These are phyloP conservation scores for Penicillium sp. DNA, from an alignment of 2,329 filamentous ascomycete genomes.

Conservation along the genomic window DNA sequence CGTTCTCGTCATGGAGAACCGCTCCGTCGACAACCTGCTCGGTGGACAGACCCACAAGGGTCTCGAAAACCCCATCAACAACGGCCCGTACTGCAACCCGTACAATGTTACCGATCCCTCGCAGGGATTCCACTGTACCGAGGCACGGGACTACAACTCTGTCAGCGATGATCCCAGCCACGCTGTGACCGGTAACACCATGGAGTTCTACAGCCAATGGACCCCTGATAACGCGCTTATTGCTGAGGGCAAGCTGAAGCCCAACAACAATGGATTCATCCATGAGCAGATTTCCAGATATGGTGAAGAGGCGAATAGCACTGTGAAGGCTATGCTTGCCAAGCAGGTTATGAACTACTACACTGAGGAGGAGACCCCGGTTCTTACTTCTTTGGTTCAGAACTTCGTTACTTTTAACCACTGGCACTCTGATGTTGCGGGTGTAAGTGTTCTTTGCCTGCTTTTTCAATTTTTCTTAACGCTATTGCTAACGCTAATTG, in stretches of 20 bases:
- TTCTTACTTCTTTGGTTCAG: slow-evolving; percentile 40
- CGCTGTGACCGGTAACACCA: slow-evolving; percentile 43
- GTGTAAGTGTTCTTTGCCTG: slow-evolving; percentile 30
- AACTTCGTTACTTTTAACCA: slow-evolving; percentile 46
- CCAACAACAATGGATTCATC: slow-evolving; percentile 40
- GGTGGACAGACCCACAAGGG: slow-evolving; percentile 41
- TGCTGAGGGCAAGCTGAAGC: slow-evolving; percentile 28
- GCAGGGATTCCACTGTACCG: slow-evolving; percentile 29
- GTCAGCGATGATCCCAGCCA: slow-evolving; percentile 44
- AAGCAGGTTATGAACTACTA: slow-evolving; percentile 48
- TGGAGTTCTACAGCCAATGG: slow-evolving; percentile 45
- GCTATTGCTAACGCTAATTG: not conserved
- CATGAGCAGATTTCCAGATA: slow-evolving; percentile 41
- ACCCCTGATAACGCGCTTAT: slow-evolving; percentile 39
- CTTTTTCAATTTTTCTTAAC: not conserved
- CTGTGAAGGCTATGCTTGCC: slow-evolving; percentile 27
- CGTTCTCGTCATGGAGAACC: slow-evolving; percentile 42
- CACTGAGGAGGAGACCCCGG: slow-evolving; percentile 42
- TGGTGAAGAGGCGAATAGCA: slow-evolving; percentile 25
- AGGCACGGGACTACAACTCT: slow-evolving; percentile 40
- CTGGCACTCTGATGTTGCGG: slow-evolving; percentile 45
- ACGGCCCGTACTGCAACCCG: slow-evolving; percentile 12
- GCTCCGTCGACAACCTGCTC: slow-evolving; percentile 46
- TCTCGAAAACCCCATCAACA: slow-evolving; percentile 27
- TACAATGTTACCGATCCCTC: slow-evolving; percentile 23